These are phyloP conservation scores for Kalmanozyma brasiliensis DNA, from an alignment of 1,284 basidiomycete genomes.

Conservation along the genomic window DNA sequence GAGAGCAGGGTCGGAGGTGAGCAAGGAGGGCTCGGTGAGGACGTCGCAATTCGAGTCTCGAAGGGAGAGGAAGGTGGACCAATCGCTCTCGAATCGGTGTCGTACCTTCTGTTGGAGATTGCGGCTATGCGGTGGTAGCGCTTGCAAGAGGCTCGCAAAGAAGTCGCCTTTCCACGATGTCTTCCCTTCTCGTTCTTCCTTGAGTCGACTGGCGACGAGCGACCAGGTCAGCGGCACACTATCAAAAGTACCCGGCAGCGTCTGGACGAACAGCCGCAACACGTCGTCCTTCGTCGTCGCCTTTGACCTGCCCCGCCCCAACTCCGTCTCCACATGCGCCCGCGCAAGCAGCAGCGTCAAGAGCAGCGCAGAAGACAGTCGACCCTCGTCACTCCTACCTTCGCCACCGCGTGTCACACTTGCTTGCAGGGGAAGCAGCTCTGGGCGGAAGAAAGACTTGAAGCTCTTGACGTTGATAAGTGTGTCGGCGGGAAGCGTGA, in stretches of 20 bases:
- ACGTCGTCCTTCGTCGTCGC: constrained; percentile 9
- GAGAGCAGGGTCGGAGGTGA: constrained; percentile 2
- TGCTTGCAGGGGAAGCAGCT: constrained; percentile 7
- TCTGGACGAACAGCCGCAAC: constrained; percentile 42
- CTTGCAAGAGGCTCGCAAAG: constrained; percentile 21
- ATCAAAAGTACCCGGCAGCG: constrained; percentile 44
- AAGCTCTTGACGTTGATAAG: constrained; percentile 41
- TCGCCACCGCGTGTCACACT: constrained; percentile 4
- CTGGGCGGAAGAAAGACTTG: constrained; percentile 20
- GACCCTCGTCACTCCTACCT: background rate
- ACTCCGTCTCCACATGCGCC: constrained; percentile 9
- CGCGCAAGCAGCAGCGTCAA: constrained; percentile 33
- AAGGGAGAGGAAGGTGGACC: constrained; percentile 16
- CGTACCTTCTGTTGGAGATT: constrained; percentile 19
- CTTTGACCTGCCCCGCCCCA: background rate
- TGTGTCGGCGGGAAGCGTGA: constrained; percentile 16
- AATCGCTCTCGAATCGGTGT: constrained; percentile 49
- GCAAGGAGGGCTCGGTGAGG: constrained; percentile 21
- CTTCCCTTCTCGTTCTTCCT: background rate
- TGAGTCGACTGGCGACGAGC: background rate
- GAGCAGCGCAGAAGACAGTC: constrained; percentile 33
- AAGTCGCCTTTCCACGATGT: constrained; percentile 12
- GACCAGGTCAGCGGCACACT: constrained; percentile 51
- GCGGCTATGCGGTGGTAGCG: constrained; percentile 35
- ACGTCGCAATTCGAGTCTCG: constrained; percentile 8